Base-by-base conservation (phyloP, 345 rosid species). In the Populus simonii region DNA sequence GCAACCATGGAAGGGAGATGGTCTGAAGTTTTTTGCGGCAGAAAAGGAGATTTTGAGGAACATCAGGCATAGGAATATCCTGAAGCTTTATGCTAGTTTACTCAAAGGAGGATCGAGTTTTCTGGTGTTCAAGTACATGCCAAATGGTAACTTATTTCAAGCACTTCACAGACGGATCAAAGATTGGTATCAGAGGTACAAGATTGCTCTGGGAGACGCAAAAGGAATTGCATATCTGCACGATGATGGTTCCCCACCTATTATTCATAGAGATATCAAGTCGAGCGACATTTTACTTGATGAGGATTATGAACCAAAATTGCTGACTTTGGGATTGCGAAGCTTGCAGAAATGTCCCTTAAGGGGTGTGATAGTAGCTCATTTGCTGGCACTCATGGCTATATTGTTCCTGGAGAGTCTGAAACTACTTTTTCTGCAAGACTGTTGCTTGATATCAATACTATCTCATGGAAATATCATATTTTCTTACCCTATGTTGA, bases 301-400 rank as follows among this genome's bases (percentile, higher is more conserved):
- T 18, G 85, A 78, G 6, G 90, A 89, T 35, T 90, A 86, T 55
- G 97, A 88, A 78, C 88, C 99, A 0, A 95, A 82, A 83, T 95
- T 17, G 94, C 98, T 36, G 98, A 95, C 81, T 95, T 95, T 57
- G 99, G 99, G 53, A 85, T 91, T 16, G 97, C 99, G 16, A 93
- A 90, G 90, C 82, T 89, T 45, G 92, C 87, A 4, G 94, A 88
- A 36, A 83, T 82, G 68, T 81, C 89, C 39, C 57, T 16, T 0
- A 65, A 81, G 49, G 92, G 85, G 35, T 83, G 79, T 10, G 88
- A 91, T 65, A 84, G 80, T 77, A 92, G 89, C 76, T 69, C 87
- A 72, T 79, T 93, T 59, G 93, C 94, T 23, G 99, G 99, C 49
- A 95, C 98, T 78, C 89, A 86, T 78, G 98, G 99, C 43, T 95